Conservation (phyloP, 2,329 filamentous ascomycete genomes). For the Graphilbum fragrans region DNA sequence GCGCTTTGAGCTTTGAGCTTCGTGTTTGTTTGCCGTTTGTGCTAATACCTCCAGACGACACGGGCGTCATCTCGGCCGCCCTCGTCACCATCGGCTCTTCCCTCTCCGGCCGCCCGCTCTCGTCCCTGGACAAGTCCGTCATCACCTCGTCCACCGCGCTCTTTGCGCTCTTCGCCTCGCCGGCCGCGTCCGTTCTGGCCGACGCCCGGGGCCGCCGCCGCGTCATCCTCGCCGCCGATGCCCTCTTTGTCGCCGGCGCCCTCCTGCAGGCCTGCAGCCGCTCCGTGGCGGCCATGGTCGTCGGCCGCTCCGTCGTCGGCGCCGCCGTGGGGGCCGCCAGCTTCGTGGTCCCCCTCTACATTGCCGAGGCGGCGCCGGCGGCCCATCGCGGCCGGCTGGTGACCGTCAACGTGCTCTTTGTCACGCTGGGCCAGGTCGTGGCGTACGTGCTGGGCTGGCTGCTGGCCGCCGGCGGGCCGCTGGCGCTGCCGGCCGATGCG, state of each 20-base stretch:
- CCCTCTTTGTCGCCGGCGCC: slow-evolving; percentile 58
- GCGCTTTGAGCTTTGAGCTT: neutral
- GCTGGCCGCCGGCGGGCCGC: slow-evolving; percentile 40
- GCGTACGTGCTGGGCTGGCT: slow-evolving; percentile 77
- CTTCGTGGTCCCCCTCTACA: slow-evolving; percentile 78
- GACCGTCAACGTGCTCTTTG: slow-evolving; percentile 69
- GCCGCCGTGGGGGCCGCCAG: slow-evolving; percentile 63
- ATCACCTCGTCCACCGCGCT: slow-evolving; percentile 60
- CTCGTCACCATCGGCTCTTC: slow-evolving; percentile 51
- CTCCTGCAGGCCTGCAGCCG: slow-evolving; percentile 47
- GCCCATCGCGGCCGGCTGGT: slow-evolving; percentile 67
- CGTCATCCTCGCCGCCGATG: slow-evolving; percentile 51
- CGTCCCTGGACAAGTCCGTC: slow-evolving; percentile 54
- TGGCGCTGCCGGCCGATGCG: slow-evolving; percentile 16
- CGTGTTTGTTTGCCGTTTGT: neutral
- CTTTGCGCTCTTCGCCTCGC: slow-evolving; percentile 51
- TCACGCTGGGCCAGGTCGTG: slow-evolving; percentile 79
- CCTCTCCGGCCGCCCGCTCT: slow-evolving; percentile 43
- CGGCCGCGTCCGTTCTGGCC: slow-evolving; percentile 51
- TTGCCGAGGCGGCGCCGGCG: slow-evolving; percentile 73
- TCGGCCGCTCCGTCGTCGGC: slow-evolving; percentile 57
- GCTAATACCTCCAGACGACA: slow-evolving; percentile 41
- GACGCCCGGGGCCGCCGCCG: slow-evolving; percentile 48
- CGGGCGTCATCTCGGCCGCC: slow-evolving; percentile 56
- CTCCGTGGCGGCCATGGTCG: slow-evolving; percentile 52